A percentile compares a stretch with the other conserved stretches of the same genome.
Evolutionary conservation across 805 yeast genomes (phyloP).

Genomic region (Sugiyamaella valdiviana): DNA sequence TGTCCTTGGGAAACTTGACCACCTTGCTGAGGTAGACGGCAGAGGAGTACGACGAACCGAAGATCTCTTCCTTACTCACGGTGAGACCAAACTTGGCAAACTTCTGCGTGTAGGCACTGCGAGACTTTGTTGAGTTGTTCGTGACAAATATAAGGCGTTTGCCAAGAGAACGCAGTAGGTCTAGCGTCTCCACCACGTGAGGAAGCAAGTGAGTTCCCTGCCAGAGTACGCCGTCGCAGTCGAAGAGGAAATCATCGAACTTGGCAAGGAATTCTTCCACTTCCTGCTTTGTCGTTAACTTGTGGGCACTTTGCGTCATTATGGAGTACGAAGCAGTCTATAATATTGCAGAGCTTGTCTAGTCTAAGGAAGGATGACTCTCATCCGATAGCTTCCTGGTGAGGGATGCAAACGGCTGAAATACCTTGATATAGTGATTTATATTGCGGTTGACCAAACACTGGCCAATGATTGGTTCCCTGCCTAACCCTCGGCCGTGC

Average conservation of each 20-base stretch:
- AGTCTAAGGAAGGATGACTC: too few relatives aligned
- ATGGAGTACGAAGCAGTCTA: neutral
- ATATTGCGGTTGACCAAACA: neutral
- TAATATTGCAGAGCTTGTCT: too few relatives aligned
- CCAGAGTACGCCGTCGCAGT: slow-evolving; percentile 98
- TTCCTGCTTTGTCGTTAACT: slow-evolving; percentile 23
- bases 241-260: slow-evolving; percentile 85
- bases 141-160: slow-evolving; percentile 86
- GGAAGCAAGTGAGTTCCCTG: slow-evolving; percentile 79
- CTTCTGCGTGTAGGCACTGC: slow-evolving; percentile 68
- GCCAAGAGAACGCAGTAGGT: slow-evolving; percentile 44
- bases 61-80: slow-evolving; percentile 56
- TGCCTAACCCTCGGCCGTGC: neutral
- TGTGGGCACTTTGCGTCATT: slow-evolving; percentile 4
- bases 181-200: slow-evolving; percentile 66
- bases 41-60: slow-evolving; percentile 87
- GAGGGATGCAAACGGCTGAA: neutral
- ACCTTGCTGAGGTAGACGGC: slow-evolving; percentile 80
- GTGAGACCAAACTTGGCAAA: slow-evolving; percentile 54
- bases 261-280: slow-evolving; percentile 46
- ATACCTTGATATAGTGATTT: too few relatives aligned
- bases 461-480: neutral
- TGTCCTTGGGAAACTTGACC: slow-evolving; percentile 61
- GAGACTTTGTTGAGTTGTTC: slow-evolving; percentile 88
- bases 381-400: neutral